phyloP scores from a whole-genome alignment of 495 filamentous ascomycete species.

The Talaromyces wortmannii region DNA sequence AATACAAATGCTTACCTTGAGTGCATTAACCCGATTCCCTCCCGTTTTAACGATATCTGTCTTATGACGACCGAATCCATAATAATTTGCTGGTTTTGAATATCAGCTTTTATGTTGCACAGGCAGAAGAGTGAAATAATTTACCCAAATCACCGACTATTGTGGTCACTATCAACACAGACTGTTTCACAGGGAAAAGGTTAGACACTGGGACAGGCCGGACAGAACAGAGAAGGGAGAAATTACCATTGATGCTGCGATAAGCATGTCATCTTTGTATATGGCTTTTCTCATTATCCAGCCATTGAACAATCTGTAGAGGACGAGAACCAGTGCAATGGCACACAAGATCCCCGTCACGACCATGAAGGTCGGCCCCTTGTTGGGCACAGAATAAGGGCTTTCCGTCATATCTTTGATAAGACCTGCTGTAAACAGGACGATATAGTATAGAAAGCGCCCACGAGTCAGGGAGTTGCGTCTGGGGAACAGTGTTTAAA shows the following conservation, averaged over 20 bases:
- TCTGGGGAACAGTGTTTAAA: too few species aligned
- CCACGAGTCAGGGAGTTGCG: neutral
- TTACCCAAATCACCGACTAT: conserved; percentile 18
- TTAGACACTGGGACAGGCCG: neutral
- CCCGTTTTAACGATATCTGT: conserved; percentile 8
- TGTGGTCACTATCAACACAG: conserved; percentile 10
- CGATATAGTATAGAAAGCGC: too few species aligned
- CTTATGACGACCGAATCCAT: conserved; percentile 11
- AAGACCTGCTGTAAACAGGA: too few species aligned
- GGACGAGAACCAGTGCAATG: conserved; percentile 19
- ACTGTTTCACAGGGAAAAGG: conserved; percentile 3
- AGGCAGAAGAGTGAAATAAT: neutral
- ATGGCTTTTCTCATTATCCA: neutral
- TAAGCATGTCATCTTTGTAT: conserved; percentile 9
- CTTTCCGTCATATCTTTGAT: neutral
- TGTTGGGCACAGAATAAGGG: conserved; percentile 7
- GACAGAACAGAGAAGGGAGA: neutral
- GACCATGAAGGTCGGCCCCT: conserved; percentile 7
- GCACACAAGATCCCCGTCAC: conserved; percentile 15
- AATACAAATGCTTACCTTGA: conserved; percentile 6
- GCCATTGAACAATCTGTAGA: conserved; percentile 9
- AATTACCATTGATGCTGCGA: conserved; percentile 9
- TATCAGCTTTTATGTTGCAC: neutral
- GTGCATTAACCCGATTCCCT: conserved; percentile 6
- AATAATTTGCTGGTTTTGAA: conserved; percentile 7